Percentiles rank a stretch among this genome's conserved stretches.
Conservation (phyloP, 495 filamentous ascomycete genomes). For the Bryoglossum gracile region DNA sequence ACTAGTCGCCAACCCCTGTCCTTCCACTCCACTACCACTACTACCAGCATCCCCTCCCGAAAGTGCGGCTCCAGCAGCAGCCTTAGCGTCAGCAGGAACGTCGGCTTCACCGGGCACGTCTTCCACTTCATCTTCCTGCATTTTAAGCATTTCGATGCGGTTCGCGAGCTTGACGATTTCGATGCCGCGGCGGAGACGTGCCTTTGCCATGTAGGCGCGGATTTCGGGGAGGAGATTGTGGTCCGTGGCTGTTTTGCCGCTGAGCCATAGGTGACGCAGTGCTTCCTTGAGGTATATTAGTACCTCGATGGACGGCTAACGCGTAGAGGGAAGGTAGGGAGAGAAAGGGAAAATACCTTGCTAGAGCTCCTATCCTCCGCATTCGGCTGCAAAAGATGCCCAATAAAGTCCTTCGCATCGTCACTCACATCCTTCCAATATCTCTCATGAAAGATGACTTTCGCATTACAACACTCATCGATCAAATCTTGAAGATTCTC, state of each 20-base stretch:
- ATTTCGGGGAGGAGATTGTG: constrained; percentile 97
- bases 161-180: constrained; percentile 95
- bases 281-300: constrained; percentile 48
- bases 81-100: constrained; percentile 53
- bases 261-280: constrained; percentile 82
- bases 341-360: constrained; percentile 42
- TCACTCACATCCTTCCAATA: constrained; percentile 98
- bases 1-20: constrained; percentile 14
- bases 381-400: constrained; percentile 68
- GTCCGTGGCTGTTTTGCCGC: constrained; percentile 80
- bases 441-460: constrained; percentile 92
- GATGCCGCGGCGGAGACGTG: constrained; percentile 86
- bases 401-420: constrained; percentile 94
- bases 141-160: constrained; percentile 93
- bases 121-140: constrained; percentile 85
- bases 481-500: constrained; percentile 92
- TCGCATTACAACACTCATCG: constrained; percentile 84
- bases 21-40: too few species aligned
- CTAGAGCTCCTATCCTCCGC: constrained; percentile 73
- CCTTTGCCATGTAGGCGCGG: constrained; percentile 85
- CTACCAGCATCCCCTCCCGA: constrained; percentile 29
- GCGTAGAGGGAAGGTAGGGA: background rate
- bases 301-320: too few species aligned
- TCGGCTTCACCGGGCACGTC: constrained; percentile 58
- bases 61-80: constrained; percentile 27